Evolutionary conservation across 106 monocot genomes (phyloP).

Genomic region (Acanthochlamys bracteata): DNA sequence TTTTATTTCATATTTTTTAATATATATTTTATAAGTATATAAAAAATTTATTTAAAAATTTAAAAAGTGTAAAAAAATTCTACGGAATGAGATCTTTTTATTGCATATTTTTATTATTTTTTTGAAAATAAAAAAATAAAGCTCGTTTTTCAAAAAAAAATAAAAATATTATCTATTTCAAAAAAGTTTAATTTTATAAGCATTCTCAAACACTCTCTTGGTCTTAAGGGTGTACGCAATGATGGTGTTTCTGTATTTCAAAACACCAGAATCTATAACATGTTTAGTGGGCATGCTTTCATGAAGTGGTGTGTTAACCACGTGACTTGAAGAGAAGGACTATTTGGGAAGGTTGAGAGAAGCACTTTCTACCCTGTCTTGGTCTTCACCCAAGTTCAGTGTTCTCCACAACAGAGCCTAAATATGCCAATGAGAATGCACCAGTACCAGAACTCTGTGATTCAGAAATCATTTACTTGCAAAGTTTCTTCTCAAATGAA

Average conservation of each 20-base stretch:
- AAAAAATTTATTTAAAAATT: too few relatives aligned
- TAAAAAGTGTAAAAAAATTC: too few relatives aligned
- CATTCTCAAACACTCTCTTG: too few relatives aligned
- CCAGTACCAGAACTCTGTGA: constrained; percentile 18
- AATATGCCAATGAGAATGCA: not conserved
- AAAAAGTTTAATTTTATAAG: too few relatives aligned
- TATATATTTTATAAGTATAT: too few relatives aligned
- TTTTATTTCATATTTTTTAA: too few relatives aligned
- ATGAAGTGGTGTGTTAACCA: constrained; percentile 1
- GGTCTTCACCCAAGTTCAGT: constrained; percentile 3
- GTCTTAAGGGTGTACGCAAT: constrained; percentile 42
- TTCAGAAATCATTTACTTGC: constrained; percentile 26
- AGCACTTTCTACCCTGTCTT: constrained; percentile 1
- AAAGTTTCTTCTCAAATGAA: constrained; percentile 39
- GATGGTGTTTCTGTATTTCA: constrained; percentile 36
- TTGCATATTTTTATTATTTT: too few relatives aligned
- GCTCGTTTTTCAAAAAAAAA: too few relatives aligned
- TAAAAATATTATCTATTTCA: too few relatives aligned
- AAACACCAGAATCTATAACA: not conserved
- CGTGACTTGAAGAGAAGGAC: constrained; percentile 9
- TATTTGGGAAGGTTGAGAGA: constrained; percentile 9
- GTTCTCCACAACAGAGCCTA: constrained; percentile 1
- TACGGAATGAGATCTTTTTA: too few relatives aligned
- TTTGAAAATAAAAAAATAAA: too few relatives aligned
- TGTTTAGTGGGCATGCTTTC: constrained; percentile 27